Evolutionary conservation across 495 filamentous ascomycete species (phyloP), one percentile per base, ranked within the genome.

Genomic region (Penicillium tannophilum): DNA sequence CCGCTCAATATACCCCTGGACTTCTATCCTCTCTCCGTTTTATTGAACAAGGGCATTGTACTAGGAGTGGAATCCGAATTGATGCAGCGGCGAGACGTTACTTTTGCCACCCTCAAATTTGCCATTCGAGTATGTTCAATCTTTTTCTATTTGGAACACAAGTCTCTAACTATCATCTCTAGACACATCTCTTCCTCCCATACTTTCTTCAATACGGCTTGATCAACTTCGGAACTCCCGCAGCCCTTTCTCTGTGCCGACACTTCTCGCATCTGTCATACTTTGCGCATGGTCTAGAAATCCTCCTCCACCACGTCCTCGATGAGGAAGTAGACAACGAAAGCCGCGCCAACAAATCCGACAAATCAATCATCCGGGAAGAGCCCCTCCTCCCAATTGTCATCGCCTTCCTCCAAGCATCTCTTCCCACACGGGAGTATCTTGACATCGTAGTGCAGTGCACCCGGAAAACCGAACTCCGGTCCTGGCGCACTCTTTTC

Each of bases 381-480:
- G 79, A 84, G 17, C 91, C 93, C 4, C 81, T 97, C 9, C 81
- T 99, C 6, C 94, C 95, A 1, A 87, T 84, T 24, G 91, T 96
- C 8, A 85, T 98, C 20, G 89, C 89, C 0, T 94, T 98, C 59
- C 82, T 99, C 4, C 76, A 81, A 53, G 92, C 92, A 1, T 91
- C 90, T 0, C 96, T 97, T 60, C 87, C 88, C 28, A 79, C 90
- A 50, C 68, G 64, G 11, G 71, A 73, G 12, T 98, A 97, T 58
- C 86, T 98, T 31, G 94, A 98, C 68, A 92, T 97, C 55, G 86
- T 99, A 6, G 92, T 99, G 1, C 93, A 96, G 76, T 99, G 95
- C 72, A 97, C 94, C 0, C 88, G 95, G 20, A 98, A 99, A 74
- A 99, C 95, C 0, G 95, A 99, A 64, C 86, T 97, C 7, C 86